These are phyloP conservation scores for Sugiyamaella smithiae DNA, from an alignment of 805 yeast genomes.

Conservation along the genomic window DNA sequence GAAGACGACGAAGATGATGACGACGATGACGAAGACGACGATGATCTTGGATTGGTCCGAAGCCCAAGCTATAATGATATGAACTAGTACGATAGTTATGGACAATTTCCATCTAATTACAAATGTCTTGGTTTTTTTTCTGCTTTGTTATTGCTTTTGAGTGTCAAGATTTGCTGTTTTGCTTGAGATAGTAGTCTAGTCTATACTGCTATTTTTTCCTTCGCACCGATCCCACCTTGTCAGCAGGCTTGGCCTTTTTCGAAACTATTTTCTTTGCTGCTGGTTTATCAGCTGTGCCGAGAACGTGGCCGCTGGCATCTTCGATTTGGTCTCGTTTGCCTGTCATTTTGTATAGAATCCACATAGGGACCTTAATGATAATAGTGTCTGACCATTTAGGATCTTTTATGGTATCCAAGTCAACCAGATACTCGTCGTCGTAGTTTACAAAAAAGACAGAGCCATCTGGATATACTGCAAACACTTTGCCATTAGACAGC, in stretches of 20 bases:
- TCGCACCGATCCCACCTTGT: conserved; percentile 21
- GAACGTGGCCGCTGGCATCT: conserved; percentile 12
- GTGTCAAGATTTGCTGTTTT: no score
- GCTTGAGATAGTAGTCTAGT: no score
- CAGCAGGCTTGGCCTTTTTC: conserved; percentile 19
- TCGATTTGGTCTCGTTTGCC: conserved; percentile 20
- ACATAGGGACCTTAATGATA: conserved; percentile 27
- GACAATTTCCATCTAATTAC: no score
- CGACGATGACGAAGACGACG: conserved; percentile 24
- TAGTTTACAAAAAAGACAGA: conserved; percentile 29
- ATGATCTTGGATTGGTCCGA: conserved; percentile 36
- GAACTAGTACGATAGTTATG: conserved; percentile 18
- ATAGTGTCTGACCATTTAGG: conserved; percentile 37
- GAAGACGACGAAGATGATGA: conserved; percentile 36
- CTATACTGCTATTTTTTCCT: no score
- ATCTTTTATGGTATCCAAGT: conserved; percentile 28
- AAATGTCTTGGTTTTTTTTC: no score
- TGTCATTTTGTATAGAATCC: conserved; percentile 20
- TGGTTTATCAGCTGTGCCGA: no score
- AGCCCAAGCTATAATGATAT: conserved; percentile 39
- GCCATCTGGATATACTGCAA: conserved; percentile 36
- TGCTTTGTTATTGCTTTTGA: no score
- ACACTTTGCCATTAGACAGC: conserved; percentile 30
- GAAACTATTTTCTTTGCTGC: conserved; percentile 9
- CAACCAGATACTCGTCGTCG: conserved; percentile 33